Evolutionary conservation across 768 basidiomycete species (phyloP).

Genomic region (Podaxis carcinomalis): DNA sequence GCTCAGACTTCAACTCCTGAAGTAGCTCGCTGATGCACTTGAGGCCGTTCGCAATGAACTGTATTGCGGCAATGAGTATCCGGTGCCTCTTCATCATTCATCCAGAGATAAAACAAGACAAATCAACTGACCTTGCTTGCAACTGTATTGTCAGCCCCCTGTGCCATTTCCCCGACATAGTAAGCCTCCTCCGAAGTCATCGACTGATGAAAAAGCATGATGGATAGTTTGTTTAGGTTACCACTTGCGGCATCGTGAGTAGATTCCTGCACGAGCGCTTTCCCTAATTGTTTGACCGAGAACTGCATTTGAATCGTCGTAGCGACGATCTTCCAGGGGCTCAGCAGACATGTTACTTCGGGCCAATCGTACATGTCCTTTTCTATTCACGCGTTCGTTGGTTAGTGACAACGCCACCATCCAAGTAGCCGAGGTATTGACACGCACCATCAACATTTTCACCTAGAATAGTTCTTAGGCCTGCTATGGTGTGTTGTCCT

Average conservation of each 20-base stretch:
- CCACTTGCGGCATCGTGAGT: conserved; percentile 52
- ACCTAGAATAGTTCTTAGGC: conserved; percentile 61
- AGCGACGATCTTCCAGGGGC: conserved; percentile 81
- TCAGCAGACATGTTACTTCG: conserved; percentile 60
- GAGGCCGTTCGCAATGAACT: conserved; percentile 78
- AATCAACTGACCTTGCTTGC: conserved; percentile 54
- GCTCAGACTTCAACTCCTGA: conserved; percentile 22
- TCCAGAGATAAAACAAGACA: neutral
- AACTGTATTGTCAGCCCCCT: conserved; percentile 61
- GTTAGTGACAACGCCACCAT: neutral
- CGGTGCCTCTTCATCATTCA: neutral
- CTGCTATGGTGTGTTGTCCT: conserved; percentile 61
- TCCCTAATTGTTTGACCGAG: conserved; percentile 67
- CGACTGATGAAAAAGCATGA: conserved; percentile 65
- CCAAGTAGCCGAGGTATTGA: neutral
- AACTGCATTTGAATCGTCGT: conserved; percentile 79
- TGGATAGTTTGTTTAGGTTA: conserved; percentile 62
- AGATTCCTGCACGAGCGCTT: conserved; percentile 56
- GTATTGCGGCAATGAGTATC: neutral
- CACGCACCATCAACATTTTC: conserved; percentile 57
- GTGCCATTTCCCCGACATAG: conserved; percentile 79
- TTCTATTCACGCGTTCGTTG: conserved; percentile 22
- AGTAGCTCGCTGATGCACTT: conserved; percentile 59
- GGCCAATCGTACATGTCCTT: conserved; percentile 56
- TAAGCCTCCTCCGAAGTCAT: conserved; percentile 78